Evolutionary conservation across 805 yeast genomes (phyloP).

Genomic region (Candida cerambycidarum): DNA sequence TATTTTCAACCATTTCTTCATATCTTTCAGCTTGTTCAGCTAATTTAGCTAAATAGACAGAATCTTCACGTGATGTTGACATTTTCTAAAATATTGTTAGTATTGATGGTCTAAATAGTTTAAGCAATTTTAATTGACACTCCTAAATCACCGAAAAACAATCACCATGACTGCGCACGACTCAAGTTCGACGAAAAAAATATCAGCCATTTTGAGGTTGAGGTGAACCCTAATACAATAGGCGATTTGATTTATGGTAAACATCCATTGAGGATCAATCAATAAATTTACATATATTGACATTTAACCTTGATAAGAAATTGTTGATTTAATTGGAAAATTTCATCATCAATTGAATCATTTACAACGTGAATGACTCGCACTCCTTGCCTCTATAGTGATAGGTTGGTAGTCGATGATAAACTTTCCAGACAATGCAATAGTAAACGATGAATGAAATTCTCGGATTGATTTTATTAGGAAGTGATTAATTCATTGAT

Average conservation of each 20-base stretch:
- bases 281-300: too few species aligned
- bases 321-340: background rate
- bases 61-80: slow-evolving; percentile 94
- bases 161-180: background rate
- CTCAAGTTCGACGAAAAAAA: background rate
- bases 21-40: slow-evolving; percentile 99
- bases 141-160: slow-evolving; percentile 6
- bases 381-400: slow-evolving; percentile 6
- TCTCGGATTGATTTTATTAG: background rate
- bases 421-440: background rate
- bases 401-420: background rate
- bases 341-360: background rate
- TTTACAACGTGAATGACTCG: slow-evolving; percentile 8
- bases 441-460: background rate
- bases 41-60: slow-evolving; percentile 95
- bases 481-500: too few species aligned
- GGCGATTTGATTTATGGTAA: too few species aligned
- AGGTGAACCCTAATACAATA: background rate
- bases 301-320: background rate
- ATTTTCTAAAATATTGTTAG: slow-evolving; percentile 29
- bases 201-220: slow-evolving; percentile 1
- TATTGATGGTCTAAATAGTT: too few species aligned
- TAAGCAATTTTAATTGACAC: background rate
- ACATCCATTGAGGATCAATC: too few species aligned
- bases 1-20: slow-evolving; percentile 98